A percentile compares a stretch with the other conserved stretches of the same genome.
Evolutionary conservation across 371 early-diverging fungal genomes (phyloP).

Genomic region (Sporodiniella umbellata): DNA sequence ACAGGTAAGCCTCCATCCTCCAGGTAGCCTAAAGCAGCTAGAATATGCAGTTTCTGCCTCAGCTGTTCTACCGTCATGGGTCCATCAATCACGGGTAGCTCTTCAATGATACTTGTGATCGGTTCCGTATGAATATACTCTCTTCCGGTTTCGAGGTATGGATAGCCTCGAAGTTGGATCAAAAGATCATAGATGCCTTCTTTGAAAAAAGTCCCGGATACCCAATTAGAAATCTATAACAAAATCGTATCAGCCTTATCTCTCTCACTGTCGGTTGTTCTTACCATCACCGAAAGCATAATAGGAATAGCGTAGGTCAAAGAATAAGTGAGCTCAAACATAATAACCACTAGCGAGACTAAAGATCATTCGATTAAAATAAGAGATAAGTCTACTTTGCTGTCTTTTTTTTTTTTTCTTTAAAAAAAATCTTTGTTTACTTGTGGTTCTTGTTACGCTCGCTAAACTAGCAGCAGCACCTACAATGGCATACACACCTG

Average conservation of each 20-base stretch:
- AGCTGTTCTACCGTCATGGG: slow-evolving; percentile 60
- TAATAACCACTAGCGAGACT: slow-evolving; percentile 89
- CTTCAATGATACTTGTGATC: slow-evolving; percentile 38
- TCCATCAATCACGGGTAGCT: slow-evolving; percentile 51
- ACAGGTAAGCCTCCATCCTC: slow-evolving; percentile 86
- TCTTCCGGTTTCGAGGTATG: slow-evolving; percentile 82
- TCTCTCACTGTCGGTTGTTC: not conserved
- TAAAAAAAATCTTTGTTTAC: slow-evolving; percentile 18
- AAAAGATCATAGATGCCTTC: slow-evolving; percentile 85
- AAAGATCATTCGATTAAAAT: too few species aligned
- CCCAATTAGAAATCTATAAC: slow-evolving; percentile 70
- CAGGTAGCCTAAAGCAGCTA: slow-evolving; percentile 60
- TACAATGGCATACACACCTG: slow-evolving; percentile 94
- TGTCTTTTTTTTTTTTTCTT: too few species aligned
- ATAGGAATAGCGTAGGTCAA: slow-evolving; percentile 59
- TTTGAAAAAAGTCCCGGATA: slow-evolving; percentile 73
- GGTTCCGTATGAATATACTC: slow-evolving; percentile 68
- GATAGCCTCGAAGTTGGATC: slow-evolving; percentile 78
- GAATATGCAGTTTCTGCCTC: slow-evolving; percentile 47
- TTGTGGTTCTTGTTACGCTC: slow-evolving; percentile 91
- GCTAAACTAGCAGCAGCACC: slow-evolving; percentile 92
- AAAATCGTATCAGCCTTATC: not conserved
- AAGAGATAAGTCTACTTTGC: not conserved
- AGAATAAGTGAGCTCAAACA: slow-evolving; percentile 94
- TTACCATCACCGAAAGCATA: slow-evolving; percentile 21